Evolutionary conservation across 1,284 basidiomycete species (phyloP), one percentile per base, ranked within the genome.

Genomic region (Abortiporus biennis): DNA sequence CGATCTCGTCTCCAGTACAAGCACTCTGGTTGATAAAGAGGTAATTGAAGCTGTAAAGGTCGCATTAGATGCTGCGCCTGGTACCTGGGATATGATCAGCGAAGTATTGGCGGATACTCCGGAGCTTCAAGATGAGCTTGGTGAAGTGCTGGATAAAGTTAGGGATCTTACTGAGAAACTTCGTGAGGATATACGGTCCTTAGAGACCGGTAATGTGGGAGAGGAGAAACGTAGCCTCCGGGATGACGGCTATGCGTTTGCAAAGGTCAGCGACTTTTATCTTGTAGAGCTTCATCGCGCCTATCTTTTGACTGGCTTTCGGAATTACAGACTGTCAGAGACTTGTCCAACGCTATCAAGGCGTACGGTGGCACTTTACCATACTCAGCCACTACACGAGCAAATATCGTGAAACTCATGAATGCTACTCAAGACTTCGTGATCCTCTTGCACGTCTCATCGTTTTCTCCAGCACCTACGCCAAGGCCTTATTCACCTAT

Each of bases 341-440:
- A 81, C 47, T 55, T 88, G 38, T 83, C 83, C 13, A 81, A 72
- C 52, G 64, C 74, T 12, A 71, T 86, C 52, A 85, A 83, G 64
- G 66, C 66, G 8, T 68, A 80, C 48, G 73, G 74, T 40, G 66
- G 69, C 36, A 64, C 72, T 6, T 73, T 74, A 48, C 62, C 68
- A 12, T 66, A 82, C n/a, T 74, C 82, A 13, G 60, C 75, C 13
- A 63, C 67, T 30, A 63, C 89, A 38, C 74, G 82, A 43, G 71
- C 66, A 38, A 78, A 79, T 54, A 80, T 89, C 66, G 74, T 82
- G 38, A 74, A 76, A 47, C 69, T 90, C 46, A 85, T 80, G 30
- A 84, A 85, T 51, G 74, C 80, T 20, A 86, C 86, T 6, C 81
- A 89, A 59, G 84, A 85, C 55, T 82, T 87, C 50, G 77, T 84